These are phyloP conservation scores for Crithidia fasciculata DNA, from an alignment of 208 protist genomes.

Conservation along the genomic window DNA sequence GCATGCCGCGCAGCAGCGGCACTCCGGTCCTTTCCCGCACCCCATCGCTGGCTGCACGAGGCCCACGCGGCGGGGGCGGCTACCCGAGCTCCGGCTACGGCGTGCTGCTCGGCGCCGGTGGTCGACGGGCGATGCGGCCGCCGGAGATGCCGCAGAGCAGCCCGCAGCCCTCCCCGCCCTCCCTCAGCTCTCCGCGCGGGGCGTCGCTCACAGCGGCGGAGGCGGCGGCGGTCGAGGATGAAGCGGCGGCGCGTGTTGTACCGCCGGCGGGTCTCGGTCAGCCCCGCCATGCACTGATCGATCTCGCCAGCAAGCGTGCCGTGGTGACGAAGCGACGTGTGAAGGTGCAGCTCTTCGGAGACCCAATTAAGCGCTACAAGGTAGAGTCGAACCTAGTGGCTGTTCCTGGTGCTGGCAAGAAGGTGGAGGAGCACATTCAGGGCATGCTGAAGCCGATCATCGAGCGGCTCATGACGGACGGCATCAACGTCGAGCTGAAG, in stretches of 20 bases:
- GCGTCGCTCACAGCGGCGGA: not conserved
- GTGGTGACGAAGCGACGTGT: conserved; percentile 56
- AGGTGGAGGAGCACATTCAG: conserved; percentile 79
- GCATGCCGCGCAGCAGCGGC: conserved; percentile 8
- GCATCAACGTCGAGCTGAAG: conserved; percentile 52
- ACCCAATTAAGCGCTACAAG: conserved; percentile 83
- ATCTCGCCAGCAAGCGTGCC: conserved; percentile 55
- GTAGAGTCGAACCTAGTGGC: conserved; percentile 83
- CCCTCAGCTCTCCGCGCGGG: conserved; percentile 6
- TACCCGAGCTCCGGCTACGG: conserved; percentile 66
- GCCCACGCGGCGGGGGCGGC: not conserved
- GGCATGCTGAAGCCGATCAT: conserved; percentile 81
- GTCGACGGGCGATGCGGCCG: conserved; percentile 77
- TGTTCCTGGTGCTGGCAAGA: conserved; percentile 74
- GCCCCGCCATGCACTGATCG: conserved; percentile 46
- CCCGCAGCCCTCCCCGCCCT: conserved; percentile 5
- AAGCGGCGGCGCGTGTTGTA: not conserved
- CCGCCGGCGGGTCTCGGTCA: not conserved
- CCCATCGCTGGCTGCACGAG: conserved; percentile 17
- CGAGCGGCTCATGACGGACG: conserved; percentile 82
- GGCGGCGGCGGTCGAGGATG: not conserved
- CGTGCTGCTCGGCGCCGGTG: conserved; percentile 73
- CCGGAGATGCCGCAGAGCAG: conserved; percentile 36
- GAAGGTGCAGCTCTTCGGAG: conserved; percentile 84
- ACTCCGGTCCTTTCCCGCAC: conserved; percentile 14